phyloP scores from a whole-genome alignment of 148 eudicot genomes.

The Spergularia marina region DNA sequence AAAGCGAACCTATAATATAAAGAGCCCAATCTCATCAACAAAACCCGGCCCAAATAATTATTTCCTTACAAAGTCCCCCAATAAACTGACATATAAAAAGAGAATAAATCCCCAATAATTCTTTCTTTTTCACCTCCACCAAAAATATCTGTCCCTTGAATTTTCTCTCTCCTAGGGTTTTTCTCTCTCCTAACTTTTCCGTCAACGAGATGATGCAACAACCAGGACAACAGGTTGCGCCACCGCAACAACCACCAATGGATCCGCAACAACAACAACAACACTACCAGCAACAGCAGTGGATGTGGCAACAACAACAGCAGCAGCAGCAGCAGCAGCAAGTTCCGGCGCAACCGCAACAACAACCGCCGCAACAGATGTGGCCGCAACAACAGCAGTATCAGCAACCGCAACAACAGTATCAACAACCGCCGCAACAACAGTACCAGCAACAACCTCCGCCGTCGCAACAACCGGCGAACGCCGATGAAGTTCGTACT shows the following conservation, averaged over 20 bases:
- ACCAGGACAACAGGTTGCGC: constrained; percentile 29
- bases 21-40: no score
- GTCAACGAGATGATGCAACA: constrained; percentile 49
- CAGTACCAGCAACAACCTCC: constrained; percentile 26
- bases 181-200: constrained; percentile 1
- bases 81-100: no score
- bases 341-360: constrained; percentile 6
- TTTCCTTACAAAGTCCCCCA: no score
- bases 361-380: constrained; percentile 31
- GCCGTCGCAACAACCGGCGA: constrained; percentile 32
- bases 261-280: constrained; percentile 33
- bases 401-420: constrained; percentile 35
- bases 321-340: background rate
- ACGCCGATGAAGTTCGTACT: constrained; percentile 60
- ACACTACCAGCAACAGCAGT: constrained; percentile 4
- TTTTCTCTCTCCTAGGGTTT: constrained; percentile 39
- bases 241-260: constrained; percentile 36
- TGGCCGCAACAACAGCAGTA: constrained; percentile 34
- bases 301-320: constrained; percentile 13
- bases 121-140: background rate
- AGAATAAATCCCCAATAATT: background rate
- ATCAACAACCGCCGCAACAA: constrained; percentile 32
- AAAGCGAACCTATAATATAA: no score
- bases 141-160: constrained; percentile 1
- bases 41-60: no score